A percentile compares a stretch with the other conserved stretches of the same genome.
phyloP scores from a whole-genome alignment of 1,284 basidiomycete genomes.

The Xerocomus nothofagi region DNA sequence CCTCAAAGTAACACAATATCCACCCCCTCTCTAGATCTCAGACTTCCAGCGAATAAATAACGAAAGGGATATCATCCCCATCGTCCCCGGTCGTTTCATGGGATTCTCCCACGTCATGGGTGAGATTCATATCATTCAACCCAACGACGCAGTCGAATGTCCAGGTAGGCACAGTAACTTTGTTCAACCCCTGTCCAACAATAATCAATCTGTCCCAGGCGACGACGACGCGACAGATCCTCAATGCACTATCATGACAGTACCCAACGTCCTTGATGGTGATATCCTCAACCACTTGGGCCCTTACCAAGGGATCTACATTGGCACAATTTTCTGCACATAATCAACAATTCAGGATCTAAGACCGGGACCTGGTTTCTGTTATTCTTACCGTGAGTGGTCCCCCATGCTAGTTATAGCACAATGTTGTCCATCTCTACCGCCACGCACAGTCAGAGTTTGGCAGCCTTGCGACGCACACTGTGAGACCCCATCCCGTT shows the following conservation, averaged over 20 bases:
- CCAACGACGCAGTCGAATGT: constrained; percentile 39
- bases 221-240: constrained; percentile 50
- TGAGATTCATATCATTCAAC: constrained; percentile 41
- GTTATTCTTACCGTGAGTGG: constrained; percentile 8
- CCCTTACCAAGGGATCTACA: constrained; percentile 53
- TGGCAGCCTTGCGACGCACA: not conserved
- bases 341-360: constrained; percentile 15
- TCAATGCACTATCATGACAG: constrained; percentile 45
- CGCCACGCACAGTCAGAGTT: not conserved
- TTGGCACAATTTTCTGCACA: constrained; percentile 51
- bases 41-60: constrained; percentile 52
- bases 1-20: not conserved
- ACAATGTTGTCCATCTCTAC: not conserved
- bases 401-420: not conserved
- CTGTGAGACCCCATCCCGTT: not conserved
- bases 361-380: not conserved
- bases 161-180: constrained; percentile 31
- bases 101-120: constrained; percentile 45
- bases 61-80: constrained; percentile 45
- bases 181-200: not conserved
- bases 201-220: constrained; percentile 26
- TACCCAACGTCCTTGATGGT: constrained; percentile 44
- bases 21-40: constrained; percentile 32
- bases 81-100: constrained; percentile 45
- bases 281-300: constrained; percentile 52